phyloP scores from a whole-genome alignment of 1,284 basidiomycete species.

The Sutorius eximius region DNA sequence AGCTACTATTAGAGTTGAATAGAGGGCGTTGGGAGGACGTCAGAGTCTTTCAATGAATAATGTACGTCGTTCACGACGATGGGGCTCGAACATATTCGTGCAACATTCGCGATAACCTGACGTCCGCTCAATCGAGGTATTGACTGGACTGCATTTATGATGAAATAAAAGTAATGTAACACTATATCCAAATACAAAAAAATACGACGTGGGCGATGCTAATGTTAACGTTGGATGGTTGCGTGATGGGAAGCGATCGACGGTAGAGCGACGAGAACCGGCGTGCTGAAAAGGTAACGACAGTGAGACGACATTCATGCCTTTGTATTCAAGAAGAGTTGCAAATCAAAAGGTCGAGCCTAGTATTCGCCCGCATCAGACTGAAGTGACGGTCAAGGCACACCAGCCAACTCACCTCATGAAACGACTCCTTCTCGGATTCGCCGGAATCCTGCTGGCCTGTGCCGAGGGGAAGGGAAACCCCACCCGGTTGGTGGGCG shows the following conservation, averaged over 20 bases:
- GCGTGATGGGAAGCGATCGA: conserved; percentile 7
- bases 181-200: conserved; percentile 19
- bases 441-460: conserved; percentile 13
- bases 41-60: conserved; percentile 41
- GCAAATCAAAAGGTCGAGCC: conserved; percentile 50
- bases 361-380: conserved; percentile 5
- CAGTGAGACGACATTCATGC: conserved; percentile 28
- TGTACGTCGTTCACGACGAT: not conserved
- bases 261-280: not conserved
- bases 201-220: conserved; percentile 18
- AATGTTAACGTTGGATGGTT: conserved; percentile 16
- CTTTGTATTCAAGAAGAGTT: conserved; percentile 48
- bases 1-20: conserved; percentile 49
- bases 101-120: not conserved
- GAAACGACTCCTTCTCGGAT: conserved; percentile 29
- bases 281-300: conserved; percentile 1
- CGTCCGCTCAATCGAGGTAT: not conserved
- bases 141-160: conserved; percentile 1
- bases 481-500: conserved; percentile 43
- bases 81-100: not conserved
- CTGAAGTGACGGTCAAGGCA: not conserved
- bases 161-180: conserved; percentile 24
- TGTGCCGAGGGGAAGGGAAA: conserved; percentile 18
- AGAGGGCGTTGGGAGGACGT: conserved; percentile 64
- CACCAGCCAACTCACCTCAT: conserved; percentile 21